A percentile compares a stretch with the other conserved stretches of the same genome.
These are phyloP conservation scores for Oidiodendron maius DNA, from an alignment of 495 filamentous ascomycete genomes.

Conservation along the genomic window DNA sequence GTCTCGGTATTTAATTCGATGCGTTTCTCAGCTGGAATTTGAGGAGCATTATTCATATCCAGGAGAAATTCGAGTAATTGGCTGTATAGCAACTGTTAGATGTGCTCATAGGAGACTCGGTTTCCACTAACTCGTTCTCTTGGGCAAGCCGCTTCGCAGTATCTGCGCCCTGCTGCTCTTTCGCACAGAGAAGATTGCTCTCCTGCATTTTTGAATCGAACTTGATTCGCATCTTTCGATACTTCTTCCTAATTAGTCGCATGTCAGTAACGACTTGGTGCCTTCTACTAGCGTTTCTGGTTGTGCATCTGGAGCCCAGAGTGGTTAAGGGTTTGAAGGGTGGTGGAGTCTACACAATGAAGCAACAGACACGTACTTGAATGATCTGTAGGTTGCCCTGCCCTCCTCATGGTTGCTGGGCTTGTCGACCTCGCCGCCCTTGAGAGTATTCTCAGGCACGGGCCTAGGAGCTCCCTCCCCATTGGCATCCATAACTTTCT, in stretches of 20 bases:
- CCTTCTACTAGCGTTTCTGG: no score
- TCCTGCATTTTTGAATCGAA: conserved; percentile 81
- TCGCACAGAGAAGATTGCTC: conserved; percentile 68
- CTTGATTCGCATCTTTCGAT: conserved; percentile 79
- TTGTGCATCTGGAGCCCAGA: no score
- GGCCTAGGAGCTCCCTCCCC: conserved; percentile 8
- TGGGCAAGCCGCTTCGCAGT: conserved; percentile 74
- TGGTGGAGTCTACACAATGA: no score
- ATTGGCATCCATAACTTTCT: conserved; percentile 8
- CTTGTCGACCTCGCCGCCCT: conserved; percentile 3
- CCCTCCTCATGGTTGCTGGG: neutral
- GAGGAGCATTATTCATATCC: conserved; percentile 75
- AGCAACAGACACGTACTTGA: conserved; percentile 17
- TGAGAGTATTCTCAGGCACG: neutral
- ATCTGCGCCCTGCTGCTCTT: conserved; percentile 70
- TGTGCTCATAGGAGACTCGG: conserved; percentile 28
- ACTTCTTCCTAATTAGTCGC: conserved; percentile 61
- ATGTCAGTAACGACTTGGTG: no score
- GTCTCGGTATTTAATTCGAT: conserved; percentile 33
- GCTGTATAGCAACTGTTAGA: conserved; percentile 8
- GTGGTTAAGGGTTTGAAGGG: no score
- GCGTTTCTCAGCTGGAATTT: conserved; percentile 67
- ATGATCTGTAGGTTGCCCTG: conserved; percentile 22
- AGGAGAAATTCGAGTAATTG: conserved; percentile 67
- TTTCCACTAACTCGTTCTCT: conserved; percentile 61